A percentile compares a stretch with the other conserved stretches of the same genome.
Evolutionary conservation across 1,139 yeast genomes (phyloP).

Genomic region (Torulaspora globosa): DNA sequence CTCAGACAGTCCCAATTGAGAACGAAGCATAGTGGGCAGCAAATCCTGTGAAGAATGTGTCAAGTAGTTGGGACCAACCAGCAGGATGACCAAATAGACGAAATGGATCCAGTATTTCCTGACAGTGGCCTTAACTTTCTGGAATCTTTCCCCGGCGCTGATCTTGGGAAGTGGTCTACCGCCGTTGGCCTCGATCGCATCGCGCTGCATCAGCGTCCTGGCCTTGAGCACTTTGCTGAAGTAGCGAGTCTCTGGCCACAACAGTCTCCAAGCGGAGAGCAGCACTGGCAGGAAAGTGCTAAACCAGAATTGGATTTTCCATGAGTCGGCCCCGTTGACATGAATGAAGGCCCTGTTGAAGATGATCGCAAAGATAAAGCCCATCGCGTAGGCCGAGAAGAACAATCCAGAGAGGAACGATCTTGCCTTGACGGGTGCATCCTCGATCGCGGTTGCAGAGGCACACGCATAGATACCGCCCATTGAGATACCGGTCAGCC

Average conservation of each 20-base stretch:
- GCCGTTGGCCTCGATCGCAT: slow-evolving; percentile 44
- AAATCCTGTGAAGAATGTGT: slow-evolving; percentile 72
- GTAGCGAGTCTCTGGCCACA: slow-evolving; percentile 41
- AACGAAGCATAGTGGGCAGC: slow-evolving; percentile 59
- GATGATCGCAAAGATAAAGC: slow-evolving; percentile 44
- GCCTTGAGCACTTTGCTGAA: slow-evolving; percentile 33
- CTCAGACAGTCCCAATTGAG: slow-evolving; percentile 47
- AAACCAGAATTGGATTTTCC: slow-evolving; percentile 57
- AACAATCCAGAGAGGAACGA: slow-evolving; percentile 46
- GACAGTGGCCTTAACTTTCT: slow-evolving; percentile 33
- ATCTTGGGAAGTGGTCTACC: slow-evolving; percentile 52
- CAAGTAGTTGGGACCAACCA: slow-evolving; percentile 64
- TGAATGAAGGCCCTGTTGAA: slow-evolving; percentile 43
- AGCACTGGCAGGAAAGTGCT: slow-evolving; percentile 47
- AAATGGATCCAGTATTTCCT: slow-evolving; percentile 44
- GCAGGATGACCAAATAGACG: slow-evolving; percentile 49
- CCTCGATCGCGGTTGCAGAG: slow-evolving; percentile 48
- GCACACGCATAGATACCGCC: slow-evolving; percentile 52
- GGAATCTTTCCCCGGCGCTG: slow-evolving; percentile 20
- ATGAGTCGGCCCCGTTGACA: slow-evolving; percentile 35
- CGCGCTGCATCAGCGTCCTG: slow-evolving; percentile 34
- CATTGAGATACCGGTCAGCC: slow-evolving; percentile 49
- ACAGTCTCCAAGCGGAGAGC: slow-evolving; percentile 43
- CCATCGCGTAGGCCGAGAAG: slow-evolving; percentile 46
- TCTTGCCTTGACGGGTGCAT: slow-evolving; percentile 43